A percentile compares a stretch with the other conserved stretches of the same genome.
phyloP scores from a whole-genome alignment of 306 rosid genomes.

The Heteromeles arbutifolia region DNA sequence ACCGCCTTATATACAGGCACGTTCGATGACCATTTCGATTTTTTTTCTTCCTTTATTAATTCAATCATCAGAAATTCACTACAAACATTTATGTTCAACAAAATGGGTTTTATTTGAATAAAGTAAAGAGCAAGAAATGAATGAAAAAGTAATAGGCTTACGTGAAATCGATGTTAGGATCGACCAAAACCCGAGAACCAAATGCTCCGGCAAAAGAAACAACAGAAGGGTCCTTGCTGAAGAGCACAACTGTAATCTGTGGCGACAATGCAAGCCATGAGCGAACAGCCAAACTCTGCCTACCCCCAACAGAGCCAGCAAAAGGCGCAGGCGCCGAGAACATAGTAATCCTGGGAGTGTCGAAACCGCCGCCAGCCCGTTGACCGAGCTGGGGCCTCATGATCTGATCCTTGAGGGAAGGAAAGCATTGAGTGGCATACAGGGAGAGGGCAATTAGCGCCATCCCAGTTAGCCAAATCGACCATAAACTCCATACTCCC shows the following conservation, averaged over 20 bases:
- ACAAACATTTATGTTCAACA: too few species aligned
- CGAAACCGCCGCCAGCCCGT: slow-evolving; percentile 12
- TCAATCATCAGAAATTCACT: neutral
- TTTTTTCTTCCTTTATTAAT: neutral
- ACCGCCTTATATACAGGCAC: too few species aligned
- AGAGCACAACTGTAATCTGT: slow-evolving; percentile 46
- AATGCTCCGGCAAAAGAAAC: slow-evolving; percentile 42
- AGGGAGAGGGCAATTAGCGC: slow-evolving; percentile 55
- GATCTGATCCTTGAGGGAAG: slow-evolving; percentile 38
- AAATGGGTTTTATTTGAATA: neutral
- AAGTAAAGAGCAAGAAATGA: neutral
- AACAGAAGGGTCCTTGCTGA: slow-evolving; percentile 63
- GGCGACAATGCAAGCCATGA: slow-evolving; percentile 86
- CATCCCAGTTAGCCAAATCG: slow-evolving; percentile 80
- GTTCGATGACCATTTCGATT: too few species aligned
- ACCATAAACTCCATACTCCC: slow-evolving; percentile 59
- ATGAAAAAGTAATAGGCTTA: slow-evolving; percentile 28
- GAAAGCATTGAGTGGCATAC: slow-evolving; percentile 57
- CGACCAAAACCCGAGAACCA: slow-evolving; percentile 65
- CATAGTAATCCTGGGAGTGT: slow-evolving; percentile 42
- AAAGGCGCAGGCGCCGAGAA: slow-evolving; percentile 79
- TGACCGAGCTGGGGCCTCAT: slow-evolving; percentile 13
- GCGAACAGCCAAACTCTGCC: slow-evolving; percentile 59
- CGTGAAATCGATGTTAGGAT: slow-evolving; percentile 73
- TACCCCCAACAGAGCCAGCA: slow-evolving; percentile 41